Conservation (phyloP, 768 basidiomycete genomes). For the Macrolepiota dolichaula region DNA sequence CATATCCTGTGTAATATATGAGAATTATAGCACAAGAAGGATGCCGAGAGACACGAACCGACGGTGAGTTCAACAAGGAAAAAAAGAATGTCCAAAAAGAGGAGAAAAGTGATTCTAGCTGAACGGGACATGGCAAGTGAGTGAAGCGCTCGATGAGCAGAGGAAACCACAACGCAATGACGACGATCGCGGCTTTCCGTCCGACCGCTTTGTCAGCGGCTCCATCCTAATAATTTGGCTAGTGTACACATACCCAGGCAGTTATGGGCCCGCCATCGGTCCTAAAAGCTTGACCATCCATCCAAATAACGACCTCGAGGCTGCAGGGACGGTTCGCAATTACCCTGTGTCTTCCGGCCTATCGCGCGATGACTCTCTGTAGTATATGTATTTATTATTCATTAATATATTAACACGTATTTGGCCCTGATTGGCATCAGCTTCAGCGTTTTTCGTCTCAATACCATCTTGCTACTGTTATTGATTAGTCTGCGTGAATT, state of each 20-base stretch:
- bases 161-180: not conserved
- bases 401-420: conserved; percentile 12
- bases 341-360: not conserved
- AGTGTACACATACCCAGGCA: no score
- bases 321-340: no score
- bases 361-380: not conserved
- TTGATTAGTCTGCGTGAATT: not conserved
- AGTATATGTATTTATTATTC: not conserved
- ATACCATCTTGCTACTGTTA: not conserved
- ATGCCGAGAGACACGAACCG: conserved; percentile 39
- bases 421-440: conserved; percentile 28
- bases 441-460: conserved; percentile 20
- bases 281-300: no score
- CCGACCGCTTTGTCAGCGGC: conserved; percentile 2
- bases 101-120: conserved; percentile 68
- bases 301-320: no score
- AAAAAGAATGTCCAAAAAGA: conserved; percentile 82
- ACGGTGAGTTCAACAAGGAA: conserved; percentile 84
- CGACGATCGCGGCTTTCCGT: not conserved
- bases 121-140: conserved; percentile 51
- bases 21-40: conserved; percentile 12
- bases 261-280: no score
- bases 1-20: conserved; percentile 61
- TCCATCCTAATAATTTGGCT: no score
- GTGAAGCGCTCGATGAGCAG: not conserved